Conservation (phyloP, 2,329 filamentous ascomycete genomes). For the Didymella exigua region DNA sequence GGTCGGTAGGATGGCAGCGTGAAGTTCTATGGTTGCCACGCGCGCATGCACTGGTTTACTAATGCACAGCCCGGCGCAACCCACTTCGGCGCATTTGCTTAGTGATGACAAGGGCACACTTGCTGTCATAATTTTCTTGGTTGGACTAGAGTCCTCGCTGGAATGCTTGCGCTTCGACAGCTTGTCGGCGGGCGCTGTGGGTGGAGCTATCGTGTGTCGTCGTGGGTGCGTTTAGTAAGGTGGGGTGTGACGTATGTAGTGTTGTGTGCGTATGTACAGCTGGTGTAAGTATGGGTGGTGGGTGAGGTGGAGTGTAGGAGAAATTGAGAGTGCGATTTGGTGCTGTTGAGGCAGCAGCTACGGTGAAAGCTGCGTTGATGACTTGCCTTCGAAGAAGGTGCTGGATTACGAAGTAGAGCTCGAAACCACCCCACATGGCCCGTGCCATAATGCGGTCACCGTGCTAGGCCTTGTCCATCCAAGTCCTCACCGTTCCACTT, state of each 20-base stretch:
- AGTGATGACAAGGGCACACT: slow-evolving; percentile 23
- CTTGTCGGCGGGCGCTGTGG: slow-evolving; percentile 43
- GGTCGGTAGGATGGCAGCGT: neutral
- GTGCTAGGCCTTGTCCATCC: neutral
- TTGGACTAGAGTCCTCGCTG: slow-evolving; percentile 47
- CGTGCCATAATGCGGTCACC: slow-evolving; percentile 8
- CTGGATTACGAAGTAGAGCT: slow-evolving; percentile 31
- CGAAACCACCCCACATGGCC: slow-evolving; percentile 16
- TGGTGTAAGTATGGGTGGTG: neutral
- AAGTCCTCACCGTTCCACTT: neutral
- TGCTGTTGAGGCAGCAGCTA: slow-evolving; percentile 20
- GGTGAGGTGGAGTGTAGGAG: neutral
- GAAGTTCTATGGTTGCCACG: slow-evolving; percentile 10
- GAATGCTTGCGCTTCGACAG: slow-evolving; percentile 51
- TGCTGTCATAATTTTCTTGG: slow-evolving; percentile 51
- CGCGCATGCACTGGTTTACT: slow-evolving; percentile 26
- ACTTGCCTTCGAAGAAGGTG: slow-evolving; percentile 26
- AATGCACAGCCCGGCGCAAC: slow-evolving; percentile 33
- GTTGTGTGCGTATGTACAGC: slow-evolving; percentile 6
- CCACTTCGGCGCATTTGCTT: slow-evolving; percentile 10
- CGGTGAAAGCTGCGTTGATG: slow-evolving; percentile 13
- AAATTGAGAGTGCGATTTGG: neutral
- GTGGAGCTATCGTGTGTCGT: slow-evolving; percentile 32
- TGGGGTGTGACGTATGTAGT: slow-evolving; percentile 20
- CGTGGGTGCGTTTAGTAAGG: slow-evolving; percentile 19